phyloP scores from a whole-genome alignment of 805 yeast species.

The Ogataea degrootiae region DNA sequence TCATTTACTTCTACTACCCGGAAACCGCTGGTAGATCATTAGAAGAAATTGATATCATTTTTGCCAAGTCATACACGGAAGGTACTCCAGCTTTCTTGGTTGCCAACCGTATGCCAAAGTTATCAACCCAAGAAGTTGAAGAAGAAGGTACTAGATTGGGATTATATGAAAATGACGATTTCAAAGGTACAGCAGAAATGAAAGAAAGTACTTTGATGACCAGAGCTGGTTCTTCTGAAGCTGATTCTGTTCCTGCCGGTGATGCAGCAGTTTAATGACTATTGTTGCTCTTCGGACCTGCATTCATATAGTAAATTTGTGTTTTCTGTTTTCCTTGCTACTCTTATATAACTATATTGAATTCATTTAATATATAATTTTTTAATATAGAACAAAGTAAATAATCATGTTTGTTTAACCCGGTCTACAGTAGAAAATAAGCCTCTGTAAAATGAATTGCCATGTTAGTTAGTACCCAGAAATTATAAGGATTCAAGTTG shows the following conservation, averaged over 20 bases:
- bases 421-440: too few relatives aligned
- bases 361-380: too few relatives aligned
- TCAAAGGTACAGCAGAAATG: constrained; percentile 10
- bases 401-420: too few relatives aligned
- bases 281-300: too few relatives aligned
- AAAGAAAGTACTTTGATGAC: constrained; percentile 5
- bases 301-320: too few relatives aligned
- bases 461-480: too few relatives aligned
- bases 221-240: not conserved
- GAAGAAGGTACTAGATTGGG: constrained; percentile 57
- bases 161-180: constrained; percentile 28
- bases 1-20: constrained; percentile 65
- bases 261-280: not conserved
- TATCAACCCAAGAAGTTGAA: constrained; percentile 53
- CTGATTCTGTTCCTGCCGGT: not conserved
- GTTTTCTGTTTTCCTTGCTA: too few relatives aligned
- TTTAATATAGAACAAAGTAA: too few relatives aligned
- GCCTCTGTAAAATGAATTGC: too few relatives aligned
- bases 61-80: constrained; percentile 55
- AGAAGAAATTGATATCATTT: constrained; percentile 71
- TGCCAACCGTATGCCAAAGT: constrained; percentile 57
- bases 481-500: too few relatives aligned
- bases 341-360: too few relatives aligned
- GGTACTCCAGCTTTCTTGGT: constrained; percentile 56
- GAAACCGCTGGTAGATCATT: constrained; percentile 74